Conservation (phyloP, 2,329 filamentous ascomycete genomes). For the Fusarium mangiferae region DNA sequence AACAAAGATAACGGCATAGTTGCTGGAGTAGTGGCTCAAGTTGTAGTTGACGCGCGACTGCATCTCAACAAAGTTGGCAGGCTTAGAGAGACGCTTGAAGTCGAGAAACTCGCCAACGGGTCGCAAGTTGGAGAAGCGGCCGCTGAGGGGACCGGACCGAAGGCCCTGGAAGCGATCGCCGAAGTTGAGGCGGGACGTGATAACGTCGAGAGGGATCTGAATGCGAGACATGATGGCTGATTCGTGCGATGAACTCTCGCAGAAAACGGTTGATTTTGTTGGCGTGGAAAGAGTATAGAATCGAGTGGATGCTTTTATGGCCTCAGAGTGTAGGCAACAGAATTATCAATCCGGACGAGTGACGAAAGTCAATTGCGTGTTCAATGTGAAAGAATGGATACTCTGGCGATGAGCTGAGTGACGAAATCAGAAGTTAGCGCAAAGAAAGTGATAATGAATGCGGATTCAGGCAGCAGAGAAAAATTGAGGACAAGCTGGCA, state of each 20-base stretch:
- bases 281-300: constrained; percentile 13
- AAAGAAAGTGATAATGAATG: constrained; percentile 1
- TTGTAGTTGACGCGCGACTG: constrained; percentile 98
- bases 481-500: constrained; percentile 43
- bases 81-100: constrained; percentile 94
- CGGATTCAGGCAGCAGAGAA: constrained; percentile 26
- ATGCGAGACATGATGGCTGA: constrained; percentile 77
- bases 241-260: constrained; percentile 20
- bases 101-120: constrained; percentile 95
- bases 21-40: constrained; percentile 95
- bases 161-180: constrained; percentile 85
- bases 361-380: constrained; percentile 37
- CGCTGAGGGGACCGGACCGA: constrained; percentile 79
- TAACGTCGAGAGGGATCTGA: constrained; percentile 88
- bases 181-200: constrained; percentile 91
- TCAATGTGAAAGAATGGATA: constrained; percentile 34
- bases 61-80: constrained; percentile 87
- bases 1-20: constrained; percentile 92
- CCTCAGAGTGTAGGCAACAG: constrained; percentile 37
- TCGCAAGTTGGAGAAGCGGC: constrained; percentile 90
- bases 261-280: constrained; percentile 9
- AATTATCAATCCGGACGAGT: constrained; percentile 39
- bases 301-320: constrained; percentile 30
- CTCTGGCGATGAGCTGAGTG: constrained; percentile 30
- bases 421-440: constrained; percentile 20